These are phyloP conservation scores for Polychaeton citri DNA, from an alignment of 2,329 filamentous ascomycete species.

Conservation along the genomic window DNA sequence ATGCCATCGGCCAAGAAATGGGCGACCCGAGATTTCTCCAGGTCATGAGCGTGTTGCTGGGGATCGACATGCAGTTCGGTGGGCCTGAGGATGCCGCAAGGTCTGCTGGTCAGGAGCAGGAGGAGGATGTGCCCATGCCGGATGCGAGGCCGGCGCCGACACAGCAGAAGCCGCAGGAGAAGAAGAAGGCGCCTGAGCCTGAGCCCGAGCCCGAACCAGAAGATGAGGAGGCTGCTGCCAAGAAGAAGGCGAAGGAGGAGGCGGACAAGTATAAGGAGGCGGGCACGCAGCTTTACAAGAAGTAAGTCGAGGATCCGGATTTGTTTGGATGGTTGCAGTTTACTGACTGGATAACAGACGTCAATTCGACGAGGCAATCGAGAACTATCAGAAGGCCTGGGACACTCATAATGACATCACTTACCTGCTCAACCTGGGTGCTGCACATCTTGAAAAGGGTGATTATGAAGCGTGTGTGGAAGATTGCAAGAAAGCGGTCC, in stretches of 20 bases:
- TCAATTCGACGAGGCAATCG: conserved; percentile 87
- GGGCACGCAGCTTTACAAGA: conserved; percentile 95
- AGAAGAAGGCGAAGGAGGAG: conserved; percentile 81
- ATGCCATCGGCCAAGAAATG: conserved; percentile 65
- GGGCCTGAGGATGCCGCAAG: conserved; percentile 33
- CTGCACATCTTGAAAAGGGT: conserved; percentile 90
- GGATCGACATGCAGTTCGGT: conserved; percentile 75
- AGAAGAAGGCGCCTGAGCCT: conserved; percentile 48
- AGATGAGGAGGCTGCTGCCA: conserved; percentile 71
- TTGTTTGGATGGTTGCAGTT: neutral
- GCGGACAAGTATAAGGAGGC: conserved; percentile 91
- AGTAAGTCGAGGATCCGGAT: conserved; percentile 37
- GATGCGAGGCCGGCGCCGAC: conserved; percentile 43
- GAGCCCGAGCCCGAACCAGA: conserved; percentile 54
- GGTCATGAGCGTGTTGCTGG: conserved; percentile 85
- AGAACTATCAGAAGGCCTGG: conserved; percentile 92
- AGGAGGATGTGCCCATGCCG: conserved; percentile 67
- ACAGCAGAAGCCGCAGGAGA: conserved; percentile 33
- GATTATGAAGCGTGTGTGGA: conserved; percentile 83
- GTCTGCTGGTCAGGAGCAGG: conserved; percentile 24
- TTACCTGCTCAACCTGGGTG: conserved; percentile 91
- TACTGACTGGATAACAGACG: neutral
- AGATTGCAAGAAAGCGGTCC: conserved; percentile 72
- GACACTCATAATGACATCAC: conserved; percentile 90
- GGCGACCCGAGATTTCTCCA: conserved; percentile 84